A percentile compares a stretch with the other conserved stretches of the same genome.
Conservation (phyloP, 495 filamentous ascomycete species). For the Xeromyces bisporus region DNA sequence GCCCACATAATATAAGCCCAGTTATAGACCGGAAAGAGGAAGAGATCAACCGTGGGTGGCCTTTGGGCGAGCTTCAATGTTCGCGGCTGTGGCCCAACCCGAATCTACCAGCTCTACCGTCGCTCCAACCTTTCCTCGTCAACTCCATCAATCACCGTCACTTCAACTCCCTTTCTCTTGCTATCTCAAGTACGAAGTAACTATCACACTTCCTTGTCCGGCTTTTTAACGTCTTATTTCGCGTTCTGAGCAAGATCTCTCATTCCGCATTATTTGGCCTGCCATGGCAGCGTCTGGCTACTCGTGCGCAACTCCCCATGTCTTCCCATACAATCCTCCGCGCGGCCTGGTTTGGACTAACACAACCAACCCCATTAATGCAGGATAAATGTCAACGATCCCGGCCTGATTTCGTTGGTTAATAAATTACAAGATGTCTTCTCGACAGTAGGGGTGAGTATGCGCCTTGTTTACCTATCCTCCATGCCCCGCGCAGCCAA, state of each 20-base stretch:
- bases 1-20: too few species aligned
- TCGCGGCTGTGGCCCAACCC: too few species aligned
- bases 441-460: conserved; percentile 85
- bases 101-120: too few species aligned
- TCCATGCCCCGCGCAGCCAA: conserved; percentile 3
- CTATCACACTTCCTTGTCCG: too few species aligned
- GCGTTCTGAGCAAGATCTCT: conserved; percentile 1
- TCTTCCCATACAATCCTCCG: conserved; percentile 10
- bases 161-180: too few species aligned
- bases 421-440: conserved; percentile 99
- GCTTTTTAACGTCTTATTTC: conserved; percentile 1
- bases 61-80: too few species aligned
- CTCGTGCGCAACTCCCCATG: conserved; percentile 25
- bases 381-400: conserved; percentile 70
- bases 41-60: too few species aligned
- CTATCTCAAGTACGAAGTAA: too few species aligned
- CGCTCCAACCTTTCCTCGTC: too few species aligned
- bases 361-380: conserved; percentile 5
- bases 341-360: conserved; percentile 13
- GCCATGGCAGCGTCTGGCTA: conserved; percentile 33
- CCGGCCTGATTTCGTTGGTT: conserved; percentile 75
- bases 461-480: too few species aligned
- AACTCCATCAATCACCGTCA: too few species aligned
- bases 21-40: too few species aligned
- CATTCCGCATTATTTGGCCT: conserved; percentile 15